Evolutionary conservation across 1,139 yeast genomes (phyloP).

Genomic region (Schwanniomyces etchellsii): DNA sequence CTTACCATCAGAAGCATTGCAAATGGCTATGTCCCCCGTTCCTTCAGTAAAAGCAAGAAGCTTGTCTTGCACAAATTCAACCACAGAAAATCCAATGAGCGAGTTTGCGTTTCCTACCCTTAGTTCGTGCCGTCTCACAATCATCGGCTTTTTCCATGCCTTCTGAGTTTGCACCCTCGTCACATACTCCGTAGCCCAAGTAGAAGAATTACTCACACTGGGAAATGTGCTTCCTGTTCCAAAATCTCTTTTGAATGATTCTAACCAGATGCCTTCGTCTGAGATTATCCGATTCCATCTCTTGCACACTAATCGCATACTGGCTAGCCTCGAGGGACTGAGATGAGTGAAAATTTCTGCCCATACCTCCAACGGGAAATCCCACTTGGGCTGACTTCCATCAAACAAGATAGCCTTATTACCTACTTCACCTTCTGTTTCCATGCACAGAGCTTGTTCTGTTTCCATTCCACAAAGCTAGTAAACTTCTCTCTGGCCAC

Average conservation of each 20-base stretch:
- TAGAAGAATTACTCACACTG: constrained; percentile 46
- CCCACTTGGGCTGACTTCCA: no score
- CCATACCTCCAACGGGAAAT: constrained; percentile 55
- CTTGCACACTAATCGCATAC: constrained; percentile 48
- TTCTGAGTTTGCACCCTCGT: constrained; percentile 36
- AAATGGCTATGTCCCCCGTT: constrained; percentile 32
- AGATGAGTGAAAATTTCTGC: constrained; percentile 50
- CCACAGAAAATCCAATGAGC: constrained; percentile 21
- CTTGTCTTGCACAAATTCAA: constrained; percentile 34
- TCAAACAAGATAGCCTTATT: no score
- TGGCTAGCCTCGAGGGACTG: constrained; percentile 49
- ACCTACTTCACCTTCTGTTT: no score
- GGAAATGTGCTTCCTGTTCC: constrained; percentile 44
- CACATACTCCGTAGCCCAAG: constrained; percentile 54
- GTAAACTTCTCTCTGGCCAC: constrained; percentile 5
- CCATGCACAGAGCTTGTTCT: no score
- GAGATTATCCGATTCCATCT: constrained; percentile 47
- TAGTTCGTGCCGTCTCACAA: constrained; percentile 25
- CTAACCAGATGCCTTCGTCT: constrained; percentile 60
- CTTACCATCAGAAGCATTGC: constrained; percentile 36
- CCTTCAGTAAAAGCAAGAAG: constrained; percentile 27
- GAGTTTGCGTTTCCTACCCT: constrained; percentile 23
- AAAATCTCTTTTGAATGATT: constrained; percentile 44
- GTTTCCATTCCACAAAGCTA: constrained; percentile 13
- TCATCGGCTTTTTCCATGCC: constrained; percentile 49